These are phyloP conservation scores for Didymella lethalis DNA, from an alignment of 2,329 filamentous ascomycete species.

Conservation along the genomic window DNA sequence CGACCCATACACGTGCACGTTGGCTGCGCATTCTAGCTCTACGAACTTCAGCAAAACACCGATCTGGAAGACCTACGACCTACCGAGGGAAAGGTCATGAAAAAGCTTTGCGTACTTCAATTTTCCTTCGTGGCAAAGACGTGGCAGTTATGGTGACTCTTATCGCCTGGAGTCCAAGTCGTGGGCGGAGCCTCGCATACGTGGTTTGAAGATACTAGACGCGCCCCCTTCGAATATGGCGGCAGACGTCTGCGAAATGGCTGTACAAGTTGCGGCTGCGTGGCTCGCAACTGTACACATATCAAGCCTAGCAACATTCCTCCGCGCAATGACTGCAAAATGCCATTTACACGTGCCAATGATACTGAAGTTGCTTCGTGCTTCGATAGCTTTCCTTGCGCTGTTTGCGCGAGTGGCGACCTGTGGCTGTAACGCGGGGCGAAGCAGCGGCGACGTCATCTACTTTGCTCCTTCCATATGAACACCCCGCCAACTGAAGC, in stretches of 20 bases:
- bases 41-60: neutral
- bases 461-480: constrained; percentile 16
- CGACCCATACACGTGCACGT: neutral
- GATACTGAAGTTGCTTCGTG: neutral
- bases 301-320: constrained; percentile 3
- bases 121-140: neutral
- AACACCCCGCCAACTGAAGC: constrained; percentile 22
- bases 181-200: constrained; percentile 3
- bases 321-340: constrained; percentile 3
- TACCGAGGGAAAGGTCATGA: neutral
- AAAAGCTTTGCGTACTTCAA: neutral
- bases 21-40: neutral
- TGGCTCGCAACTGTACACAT: constrained; percentile 12
- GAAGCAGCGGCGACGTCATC: constrained; percentile 13
- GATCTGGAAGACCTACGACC: neutral
- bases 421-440: constrained; percentile 20
- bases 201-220: neutral
- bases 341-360: constrained; percentile 20
- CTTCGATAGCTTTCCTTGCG: constrained; percentile 36
- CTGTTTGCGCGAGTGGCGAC: constrained; percentile 25
- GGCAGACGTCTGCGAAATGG: neutral
- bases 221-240: constrained; percentile 2
- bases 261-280: constrained; percentile 4
- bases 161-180: constrained; percentile 7
- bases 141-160: neutral